Evolutionary conservation across 345 rosid species (phyloP).

Genomic region (Syzygium grande): DNA sequence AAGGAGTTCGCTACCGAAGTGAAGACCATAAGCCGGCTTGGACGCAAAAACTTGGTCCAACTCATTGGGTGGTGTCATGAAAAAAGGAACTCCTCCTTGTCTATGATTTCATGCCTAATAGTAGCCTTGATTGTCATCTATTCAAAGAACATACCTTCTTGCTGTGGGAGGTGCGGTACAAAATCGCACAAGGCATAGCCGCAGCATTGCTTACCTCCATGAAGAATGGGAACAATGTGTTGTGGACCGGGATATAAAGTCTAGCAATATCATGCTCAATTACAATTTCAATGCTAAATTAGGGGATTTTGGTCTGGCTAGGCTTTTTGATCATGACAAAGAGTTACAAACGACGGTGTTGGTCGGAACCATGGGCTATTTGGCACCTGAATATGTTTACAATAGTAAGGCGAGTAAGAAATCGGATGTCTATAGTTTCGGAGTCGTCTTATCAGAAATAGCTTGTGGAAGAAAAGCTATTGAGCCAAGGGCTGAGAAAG

Average conservation of each 20-base stretch:
- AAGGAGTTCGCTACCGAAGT: neutral
- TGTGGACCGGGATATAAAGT: neutral
- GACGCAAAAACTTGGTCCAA: neutral
- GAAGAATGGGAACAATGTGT: neutral
- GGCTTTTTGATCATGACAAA: neutral
- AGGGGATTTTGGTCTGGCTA: neutral
- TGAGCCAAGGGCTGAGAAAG: too few relatives aligned
- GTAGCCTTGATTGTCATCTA: neutral
- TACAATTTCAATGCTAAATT: too few relatives aligned
- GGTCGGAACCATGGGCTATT: neutral
- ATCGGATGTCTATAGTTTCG: too few relatives aligned
- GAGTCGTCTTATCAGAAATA: neutral
- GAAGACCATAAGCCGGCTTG: neutral
- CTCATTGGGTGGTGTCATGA: neutral
- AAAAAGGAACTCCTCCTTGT: neutral
- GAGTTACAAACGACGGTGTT: rapidly evolving
- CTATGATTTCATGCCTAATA: neutral
- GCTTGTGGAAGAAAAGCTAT: neutral
- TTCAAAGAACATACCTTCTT: neutral
- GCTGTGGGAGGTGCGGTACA: neutral
- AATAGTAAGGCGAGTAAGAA: neutral
- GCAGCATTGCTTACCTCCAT: neutral
- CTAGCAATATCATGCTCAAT: neutral
- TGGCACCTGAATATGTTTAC: neutral
- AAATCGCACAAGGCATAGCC: neutral